A percentile compares a stretch with the other conserved stretches of the same genome.
Conservation (phyloP, 352 stramenopile genomes). For the Globisporangium echinulatum region DNA sequence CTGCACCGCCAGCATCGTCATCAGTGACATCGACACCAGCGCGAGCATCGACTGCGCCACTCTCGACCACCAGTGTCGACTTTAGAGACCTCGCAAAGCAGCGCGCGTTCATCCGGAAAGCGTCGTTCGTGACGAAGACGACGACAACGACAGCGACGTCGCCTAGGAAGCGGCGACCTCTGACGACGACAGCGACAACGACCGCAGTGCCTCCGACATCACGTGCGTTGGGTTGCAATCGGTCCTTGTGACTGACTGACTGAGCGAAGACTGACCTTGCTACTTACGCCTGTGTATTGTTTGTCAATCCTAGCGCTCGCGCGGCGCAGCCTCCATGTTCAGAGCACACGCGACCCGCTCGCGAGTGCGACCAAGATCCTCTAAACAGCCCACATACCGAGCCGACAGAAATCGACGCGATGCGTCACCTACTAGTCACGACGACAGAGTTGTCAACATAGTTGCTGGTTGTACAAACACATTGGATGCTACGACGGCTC, state of each 20-base stretch:
- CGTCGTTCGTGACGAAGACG: conserved; percentile 19
- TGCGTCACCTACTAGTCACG: neutral
- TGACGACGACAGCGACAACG: neutral
- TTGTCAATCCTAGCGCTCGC: neutral
- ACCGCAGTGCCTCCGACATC: conserved; percentile 3
- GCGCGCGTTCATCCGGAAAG: conserved; percentile 52
- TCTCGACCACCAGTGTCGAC: conserved; percentile 5
- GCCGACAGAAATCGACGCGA: too few species aligned
- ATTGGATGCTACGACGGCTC: too few species aligned
- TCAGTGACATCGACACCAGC: neutral
- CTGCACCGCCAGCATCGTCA: neutral
- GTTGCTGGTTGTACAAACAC: too few species aligned
- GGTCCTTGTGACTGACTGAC: too few species aligned
- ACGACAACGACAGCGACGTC: conserved; percentile 4
- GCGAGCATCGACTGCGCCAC: neutral
- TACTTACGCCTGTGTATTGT: too few species aligned
- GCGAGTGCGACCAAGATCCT: conserved; percentile 11
- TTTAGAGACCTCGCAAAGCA: conserved; percentile 52
- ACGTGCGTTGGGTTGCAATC: conserved; percentile 4
- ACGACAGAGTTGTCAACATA: neutral
- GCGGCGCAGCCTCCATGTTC: conserved; percentile 6
- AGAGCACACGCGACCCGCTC: conserved; percentile 1
- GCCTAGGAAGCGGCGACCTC: neutral
- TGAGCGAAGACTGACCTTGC: too few species aligned
- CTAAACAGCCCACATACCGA: neutral